Percentiles rank a stretch among this genome's conserved stretches.
Conservation (phyloP, 352 stramenopile genomes). For the Peronospora farinosa region DNA sequence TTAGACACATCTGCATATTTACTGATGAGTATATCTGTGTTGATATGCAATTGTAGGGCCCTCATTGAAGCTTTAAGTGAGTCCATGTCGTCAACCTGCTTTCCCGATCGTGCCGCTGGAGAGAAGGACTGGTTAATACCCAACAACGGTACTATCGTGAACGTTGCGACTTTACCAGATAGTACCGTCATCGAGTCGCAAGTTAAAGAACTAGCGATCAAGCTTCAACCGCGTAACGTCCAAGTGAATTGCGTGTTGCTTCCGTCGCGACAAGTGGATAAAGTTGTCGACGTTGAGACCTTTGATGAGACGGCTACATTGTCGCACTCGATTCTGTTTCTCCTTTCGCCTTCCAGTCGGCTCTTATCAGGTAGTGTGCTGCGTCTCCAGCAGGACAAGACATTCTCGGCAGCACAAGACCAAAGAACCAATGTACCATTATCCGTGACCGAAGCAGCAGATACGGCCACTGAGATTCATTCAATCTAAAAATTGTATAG, state of each 20-base stretch:
- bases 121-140: constrained; percentile 17
- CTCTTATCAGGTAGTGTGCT: constrained; percentile 55
- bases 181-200: constrained; percentile 30
- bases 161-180: constrained; percentile 15
- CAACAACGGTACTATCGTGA: constrained; percentile 24
- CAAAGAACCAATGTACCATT: constrained; percentile 10
- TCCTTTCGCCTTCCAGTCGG: constrained; percentile 45
- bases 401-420: constrained; percentile 1
- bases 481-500: constrained; percentile 18
- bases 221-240: constrained; percentile 37
- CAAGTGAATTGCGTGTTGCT: constrained; percentile 56
- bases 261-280: constrained; percentile 4
- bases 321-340: constrained; percentile 52
- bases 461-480: constrained; percentile 12
- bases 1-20: not conserved
- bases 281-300: not conserved
- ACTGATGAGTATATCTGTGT: constrained; percentile 5
- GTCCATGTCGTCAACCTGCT: constrained; percentile 27
- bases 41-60: constrained; percentile 8
- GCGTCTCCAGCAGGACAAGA: constrained; percentile 31
- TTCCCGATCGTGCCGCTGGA: constrained; percentile 6
- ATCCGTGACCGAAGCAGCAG: not conserved
- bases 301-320: constrained; percentile 25
- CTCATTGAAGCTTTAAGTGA: constrained; percentile 24
- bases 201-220: constrained; percentile 34